A percentile compares a stretch with the other conserved stretches of the same genome.
Conservation (phyloP, 192 early-diverging fungal species). For the Backusella parvicylindrica region DNA sequence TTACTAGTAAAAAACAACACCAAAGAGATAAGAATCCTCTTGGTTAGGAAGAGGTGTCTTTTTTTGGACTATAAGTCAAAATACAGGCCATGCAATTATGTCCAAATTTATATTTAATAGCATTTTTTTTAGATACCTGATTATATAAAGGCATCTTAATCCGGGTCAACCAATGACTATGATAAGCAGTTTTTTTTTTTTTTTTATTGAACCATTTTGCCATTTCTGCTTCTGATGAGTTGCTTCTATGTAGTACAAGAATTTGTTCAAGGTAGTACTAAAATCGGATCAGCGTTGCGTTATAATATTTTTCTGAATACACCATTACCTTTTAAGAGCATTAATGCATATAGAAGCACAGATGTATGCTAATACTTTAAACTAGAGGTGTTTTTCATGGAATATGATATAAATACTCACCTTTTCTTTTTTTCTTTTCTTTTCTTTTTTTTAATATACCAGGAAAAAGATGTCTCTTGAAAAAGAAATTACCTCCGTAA, state of each 20-base stretch:
- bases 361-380: neutral
- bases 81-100: neutral
- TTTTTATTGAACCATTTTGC: neutral
- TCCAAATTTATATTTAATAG: neutral
- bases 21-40: neutral
- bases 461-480: neutral
- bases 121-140: neutral
- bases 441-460: neutral
- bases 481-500: neutral
- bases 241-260: neutral
- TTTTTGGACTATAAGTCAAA: neutral
- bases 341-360: neutral
- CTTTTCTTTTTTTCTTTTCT: neutral
- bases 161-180: neutral
- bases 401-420: neutral
- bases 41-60: neutral
- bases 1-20: neutral
- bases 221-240: neutral
- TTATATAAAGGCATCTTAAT: neutral
- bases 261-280: neutral
- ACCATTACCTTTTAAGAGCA: neutral
- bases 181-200: neutral
- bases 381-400: neutral
- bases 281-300: neutral
- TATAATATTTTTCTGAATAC: neutral